These are phyloP conservation scores for thale cress (Arabidopsis thaliana) DNA, from an alignment of 345 rosid species.

Conservation along the genomic window TAIR10.1 NC_003075.7:16393501-16394000, in stretches of 20 bases:
- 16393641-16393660: background rate
- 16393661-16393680: slow-evolving; percentile 14
- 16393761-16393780: background rate
- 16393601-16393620: background rate
- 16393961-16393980: no score
- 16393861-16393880: background rate
- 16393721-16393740: slow-evolving; percentile 6
- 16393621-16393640: background rate
- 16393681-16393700: slow-evolving; percentile 6
- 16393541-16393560: background rate
- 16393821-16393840: background rate
- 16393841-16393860: background rate
- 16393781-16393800: slow-evolving; percentile 10
- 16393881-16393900: no score
- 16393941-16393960: no score
- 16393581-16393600: background rate
- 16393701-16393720: slow-evolving; percentile 6
- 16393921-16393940: no score
- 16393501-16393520: background rate
- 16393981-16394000: no score
- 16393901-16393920: no score
- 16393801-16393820: slow-evolving; percentile 19
- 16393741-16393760: slow-evolving; percentile 14
- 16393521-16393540: background rate
- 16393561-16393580: background rate